A percentile compares a stretch with the other conserved stretches of the same genome.
phyloP scores from a whole-genome alignment of 306 rosid genomes.

The Lathyrus tuberosus region DNA sequence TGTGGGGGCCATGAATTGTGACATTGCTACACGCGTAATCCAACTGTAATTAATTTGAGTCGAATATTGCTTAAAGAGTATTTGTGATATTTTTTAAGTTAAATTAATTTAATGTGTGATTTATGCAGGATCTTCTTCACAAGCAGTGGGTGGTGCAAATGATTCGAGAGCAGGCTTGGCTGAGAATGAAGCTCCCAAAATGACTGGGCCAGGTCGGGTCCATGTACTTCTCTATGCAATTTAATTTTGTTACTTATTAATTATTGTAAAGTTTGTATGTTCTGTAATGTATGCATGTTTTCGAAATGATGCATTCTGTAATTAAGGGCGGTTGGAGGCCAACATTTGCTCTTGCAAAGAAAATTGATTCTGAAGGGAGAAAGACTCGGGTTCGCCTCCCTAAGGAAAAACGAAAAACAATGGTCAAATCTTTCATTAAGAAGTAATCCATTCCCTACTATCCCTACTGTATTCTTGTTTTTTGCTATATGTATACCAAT shows the following conservation, averaged over 20 bases:
- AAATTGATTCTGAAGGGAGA: slow-evolving; percentile 77
- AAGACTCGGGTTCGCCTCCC: slow-evolving; percentile 84
- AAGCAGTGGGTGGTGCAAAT: slow-evolving; percentile 55
- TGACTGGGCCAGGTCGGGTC: not conserved
- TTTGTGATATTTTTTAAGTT: slow-evolving; percentile 25
- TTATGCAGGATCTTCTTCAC: slow-evolving; percentile 83
- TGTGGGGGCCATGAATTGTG: slow-evolving; percentile 3
- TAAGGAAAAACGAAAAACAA: slow-evolving; percentile 86
- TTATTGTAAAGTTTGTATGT: not conserved
- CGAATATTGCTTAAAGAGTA: slow-evolving; percentile 28
- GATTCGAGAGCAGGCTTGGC: slow-evolving; percentile 72
- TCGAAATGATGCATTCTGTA: slow-evolving; percentile 64
- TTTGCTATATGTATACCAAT: no score
- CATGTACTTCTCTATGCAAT: not conserved
- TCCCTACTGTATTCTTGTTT: no score
- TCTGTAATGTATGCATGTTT: slow-evolving; percentile 36
- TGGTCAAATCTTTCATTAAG: slow-evolving; percentile 85
- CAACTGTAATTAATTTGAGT: not conserved
- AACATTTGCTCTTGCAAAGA: slow-evolving; percentile 88
- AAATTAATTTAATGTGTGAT: slow-evolving; percentile 35
- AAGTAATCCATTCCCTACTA: slow-evolving; percentile 66
- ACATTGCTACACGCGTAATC: not conserved
- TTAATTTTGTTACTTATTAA: slow-evolving; percentile 18
- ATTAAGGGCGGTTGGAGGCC: slow-evolving; percentile 82
- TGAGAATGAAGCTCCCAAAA: slow-evolving; percentile 72